Percentiles rank a stretch among this genome's conserved stretches.
These are phyloP conservation scores for Avena insularis DNA, from an alignment of 176 grass and related monocot genomes.

Conservation along the genomic window DNA sequence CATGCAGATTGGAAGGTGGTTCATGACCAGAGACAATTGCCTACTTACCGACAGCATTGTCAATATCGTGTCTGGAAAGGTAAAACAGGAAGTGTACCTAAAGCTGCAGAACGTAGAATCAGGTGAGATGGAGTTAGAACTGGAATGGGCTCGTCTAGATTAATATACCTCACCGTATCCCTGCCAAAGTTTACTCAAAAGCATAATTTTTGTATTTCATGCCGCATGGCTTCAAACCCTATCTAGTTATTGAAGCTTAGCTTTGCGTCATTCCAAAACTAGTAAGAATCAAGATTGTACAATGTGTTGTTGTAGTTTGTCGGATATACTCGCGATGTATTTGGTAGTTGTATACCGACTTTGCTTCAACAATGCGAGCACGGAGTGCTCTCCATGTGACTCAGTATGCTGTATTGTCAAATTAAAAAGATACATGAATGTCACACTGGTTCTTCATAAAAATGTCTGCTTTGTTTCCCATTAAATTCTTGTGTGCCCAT, in stretches of 20 bases:
- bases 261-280: slow-evolving; percentile 24
- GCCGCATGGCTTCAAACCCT: slow-evolving; percentile 30
- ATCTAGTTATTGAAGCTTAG: slow-evolving; percentile 3
- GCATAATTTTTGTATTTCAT: slow-evolving; percentile 25
- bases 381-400: neutral
- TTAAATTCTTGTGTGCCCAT: neutral
- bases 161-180: slow-evolving; percentile 38
- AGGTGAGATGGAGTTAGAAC: slow-evolving; percentile 81
- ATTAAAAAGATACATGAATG: slow-evolving; percentile 14
- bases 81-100: slow-evolving; percentile 85
- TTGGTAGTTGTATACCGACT: neutral
- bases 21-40: slow-evolving; percentile 90
- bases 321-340: neutral
- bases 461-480: neutral
- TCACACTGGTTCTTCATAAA: neutral
- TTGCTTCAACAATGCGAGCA: neutral
- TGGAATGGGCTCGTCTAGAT: slow-evolving; percentile 85
- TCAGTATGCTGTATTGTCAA: slow-evolving; percentile 32
- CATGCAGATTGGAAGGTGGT: slow-evolving; percentile 97
- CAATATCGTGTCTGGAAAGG: slow-evolving; percentile 75
- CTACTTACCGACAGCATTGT: slow-evolving; percentile 84
- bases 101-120: slow-evolving; percentile 98
- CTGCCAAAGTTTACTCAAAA: slow-evolving; percentile 23
- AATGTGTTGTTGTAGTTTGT: slow-evolving; percentile 51
- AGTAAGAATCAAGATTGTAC: slow-evolving; percentile 53